Percentiles rank a stretch among this genome's conserved stretches.
These are phyloP conservation scores for Citrus inodora DNA, from an alignment of 345 rosid species.

Conservation along the genomic window DNA sequence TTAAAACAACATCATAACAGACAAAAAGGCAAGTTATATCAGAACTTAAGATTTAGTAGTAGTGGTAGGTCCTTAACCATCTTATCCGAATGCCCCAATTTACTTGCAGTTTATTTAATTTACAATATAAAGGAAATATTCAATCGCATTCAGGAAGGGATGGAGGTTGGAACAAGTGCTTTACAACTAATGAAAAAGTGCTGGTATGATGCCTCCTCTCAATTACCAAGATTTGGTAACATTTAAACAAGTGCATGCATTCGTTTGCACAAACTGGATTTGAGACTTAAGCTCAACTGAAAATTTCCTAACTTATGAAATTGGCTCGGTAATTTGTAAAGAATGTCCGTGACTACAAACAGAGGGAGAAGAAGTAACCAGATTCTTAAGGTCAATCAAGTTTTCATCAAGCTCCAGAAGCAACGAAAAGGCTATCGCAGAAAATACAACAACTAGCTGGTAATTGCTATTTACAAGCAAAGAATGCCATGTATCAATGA, in stretches of 20 bases:
- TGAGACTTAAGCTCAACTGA: not conserved
- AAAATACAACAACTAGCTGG: not conserved
- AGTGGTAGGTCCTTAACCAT: not conserved
- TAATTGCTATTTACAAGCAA: not conserved
- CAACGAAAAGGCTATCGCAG: not conserved
- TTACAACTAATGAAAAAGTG: not conserved
- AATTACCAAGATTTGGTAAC: not conserved
- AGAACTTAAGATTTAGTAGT: not conserved
- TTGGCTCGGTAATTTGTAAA: not conserved
- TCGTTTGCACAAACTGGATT: not conserved
- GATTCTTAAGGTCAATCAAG: not conserved
- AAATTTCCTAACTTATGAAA: not conserved
- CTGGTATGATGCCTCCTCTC: not conserved
- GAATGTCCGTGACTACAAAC: not conserved
- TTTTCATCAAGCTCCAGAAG: not conserved
- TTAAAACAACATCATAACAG: not conserved
- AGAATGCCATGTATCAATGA: not conserved
- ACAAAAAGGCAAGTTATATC: not conserved
- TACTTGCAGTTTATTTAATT: not conserved
- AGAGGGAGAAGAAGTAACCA: not conserved
- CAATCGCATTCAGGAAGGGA: not conserved
- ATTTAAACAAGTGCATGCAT: not conserved
- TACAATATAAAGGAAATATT: not conserved
- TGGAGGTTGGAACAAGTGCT: not conserved
- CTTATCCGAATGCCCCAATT: not conserved